Evolutionary conservation across 2,329 filamentous ascomycete genomes (phyloP), one percentile per base, ranked within the genome.

Genomic region (Pyrenochaeta sp.): DNA sequence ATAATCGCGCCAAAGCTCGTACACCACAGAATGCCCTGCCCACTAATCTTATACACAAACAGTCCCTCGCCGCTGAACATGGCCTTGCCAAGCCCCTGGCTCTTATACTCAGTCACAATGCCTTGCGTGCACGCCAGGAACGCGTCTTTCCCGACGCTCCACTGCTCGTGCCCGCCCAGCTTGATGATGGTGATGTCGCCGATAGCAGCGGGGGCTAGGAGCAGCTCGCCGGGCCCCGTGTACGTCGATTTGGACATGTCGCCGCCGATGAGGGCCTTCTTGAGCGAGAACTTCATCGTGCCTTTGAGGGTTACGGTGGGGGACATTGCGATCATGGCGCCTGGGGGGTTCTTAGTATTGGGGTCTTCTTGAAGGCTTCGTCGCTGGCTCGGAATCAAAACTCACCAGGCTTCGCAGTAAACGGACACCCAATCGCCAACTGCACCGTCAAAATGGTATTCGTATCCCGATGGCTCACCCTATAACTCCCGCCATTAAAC

Each of bases 1-100:
- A 97, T 90, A 49, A 99, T 96, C 5, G 94, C 94, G 6, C 94
- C 94, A 61, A 99, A 94, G 63, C 90, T 96, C 7, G 90, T 89
- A 32, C 96, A 80, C 90, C 93, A 99, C 27, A 96, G 66, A 23
- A 97, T 76, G 0, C 94, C 94, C 6, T 78, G 81, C 0, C 93
- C 93, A 10, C 78, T 83, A 7, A 97, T 87, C 69, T 89, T 92
- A 72, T 95, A 95, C 8, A 96, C 85, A 71, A 91, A 97, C 19
- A 96, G 67, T 0, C 94, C 94, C 71, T 97, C 94, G 1, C 94
- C 94, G 14, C 86, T 91, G 71, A 99, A 97, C 72, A 97, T 89
- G 14, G 89, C 91, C 71, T 97, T 97, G 45, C 87, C 83, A 15
- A 99, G 74, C 0, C 89, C 84, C 69, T 97, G 94, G 23, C 85